Evolutionary conservation across 495 filamentous ascomycete species (phyloP).

Genomic region (Penicillium bialowiezense): DNA sequence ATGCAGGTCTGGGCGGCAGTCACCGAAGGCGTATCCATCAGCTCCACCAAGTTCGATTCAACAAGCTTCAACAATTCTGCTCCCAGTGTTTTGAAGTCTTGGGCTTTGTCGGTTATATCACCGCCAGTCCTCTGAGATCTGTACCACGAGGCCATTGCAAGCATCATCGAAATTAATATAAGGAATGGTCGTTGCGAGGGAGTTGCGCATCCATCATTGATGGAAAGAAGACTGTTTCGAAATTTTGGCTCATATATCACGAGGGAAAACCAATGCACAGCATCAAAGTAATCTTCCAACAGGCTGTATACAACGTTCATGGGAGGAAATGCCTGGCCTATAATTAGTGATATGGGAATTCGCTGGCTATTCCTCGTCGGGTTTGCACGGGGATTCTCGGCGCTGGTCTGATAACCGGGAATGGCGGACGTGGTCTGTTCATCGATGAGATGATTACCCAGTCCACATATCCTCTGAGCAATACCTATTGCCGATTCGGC

Average conservation of each 20-base stretch:
- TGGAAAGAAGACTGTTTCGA: slow-evolving; percentile 19
- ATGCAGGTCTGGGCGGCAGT: slow-evolving; percentile 28
- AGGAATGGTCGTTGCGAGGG: slow-evolving; percentile 28
- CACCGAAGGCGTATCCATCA: slow-evolving; percentile 33
- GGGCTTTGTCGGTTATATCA: not conserved
- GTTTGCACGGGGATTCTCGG: slow-evolving; percentile 3
- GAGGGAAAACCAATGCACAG: slow-evolving; percentile 36
- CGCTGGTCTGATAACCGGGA: slow-evolving; percentile 20
- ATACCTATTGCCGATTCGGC: slow-evolving; percentile 27
- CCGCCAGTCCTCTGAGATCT: slow-evolving; percentile 15
- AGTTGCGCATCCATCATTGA: slow-evolving; percentile 25
- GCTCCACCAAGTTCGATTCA: slow-evolving; percentile 25
- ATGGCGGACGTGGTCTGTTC: slow-evolving; percentile 30
- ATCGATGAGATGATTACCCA: slow-evolving; percentile 21
- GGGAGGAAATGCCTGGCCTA: slow-evolving; percentile 19
- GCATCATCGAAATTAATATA: slow-evolving; percentile 23
- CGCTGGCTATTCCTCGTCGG: slow-evolving; percentile 2
- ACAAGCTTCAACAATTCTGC: slow-evolving; percentile 16
- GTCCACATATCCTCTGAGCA: slow-evolving; percentile 22
- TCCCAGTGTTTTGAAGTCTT: slow-evolving; percentile 16
- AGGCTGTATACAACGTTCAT: slow-evolving; percentile 16
- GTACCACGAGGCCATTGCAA: slow-evolving; percentile 35
- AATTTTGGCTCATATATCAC: slow-evolving; percentile 31
- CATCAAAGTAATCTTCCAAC: slow-evolving; percentile 32
- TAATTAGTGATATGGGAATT: slow-evolving; percentile 17